Evolutionary conservation across 805 yeast species (phyloP).

Genomic region (Lachancea meyersii): DNA sequence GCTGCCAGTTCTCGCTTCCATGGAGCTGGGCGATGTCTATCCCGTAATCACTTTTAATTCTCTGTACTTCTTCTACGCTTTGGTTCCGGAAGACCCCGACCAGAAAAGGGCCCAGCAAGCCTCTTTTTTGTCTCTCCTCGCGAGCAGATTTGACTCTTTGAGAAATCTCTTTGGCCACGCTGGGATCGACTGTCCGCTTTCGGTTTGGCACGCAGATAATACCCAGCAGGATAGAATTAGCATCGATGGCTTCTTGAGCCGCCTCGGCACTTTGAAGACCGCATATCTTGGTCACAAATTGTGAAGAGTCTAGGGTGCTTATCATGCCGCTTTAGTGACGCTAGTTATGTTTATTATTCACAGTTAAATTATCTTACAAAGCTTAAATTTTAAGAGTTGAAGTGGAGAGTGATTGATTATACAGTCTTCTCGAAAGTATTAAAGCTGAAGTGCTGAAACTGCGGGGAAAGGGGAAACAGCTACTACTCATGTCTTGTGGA

Average conservation of each 20-base stretch:
- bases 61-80: slow-evolving; percentile 51
- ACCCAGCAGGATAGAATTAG: slow-evolving; percentile 76
- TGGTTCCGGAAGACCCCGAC: slow-evolving; percentile 94
- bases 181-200: slow-evolving; percentile 55
- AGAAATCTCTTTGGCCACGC: slow-evolving; percentile 44
- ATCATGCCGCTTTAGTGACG: not conserved
- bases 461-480: too few species aligned
- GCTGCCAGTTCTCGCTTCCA: slow-evolving; percentile 50
- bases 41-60: slow-evolving; percentile 35
- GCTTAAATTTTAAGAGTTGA: not conserved
- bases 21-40: slow-evolving; percentile 85
- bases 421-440: too few species aligned
- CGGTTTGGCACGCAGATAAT: slow-evolving; percentile 82
- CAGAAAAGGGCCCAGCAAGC: slow-evolving; percentile 50
- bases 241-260: slow-evolving; percentile 60
- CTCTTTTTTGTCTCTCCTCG: slow-evolving; percentile 15
- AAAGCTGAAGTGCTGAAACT: too few species aligned
- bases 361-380: not conserved
- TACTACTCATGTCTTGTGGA: too few species aligned
- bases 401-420: too few species aligned
- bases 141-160: slow-evolving; percentile 33
- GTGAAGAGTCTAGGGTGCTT: not conserved
- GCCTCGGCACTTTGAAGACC: slow-evolving; percentile 67
- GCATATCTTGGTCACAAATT: slow-evolving; percentile 60
- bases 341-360: too few species aligned